Conservation (phyloP, 306 rosid genomes). For the Prunus padus region DNA sequence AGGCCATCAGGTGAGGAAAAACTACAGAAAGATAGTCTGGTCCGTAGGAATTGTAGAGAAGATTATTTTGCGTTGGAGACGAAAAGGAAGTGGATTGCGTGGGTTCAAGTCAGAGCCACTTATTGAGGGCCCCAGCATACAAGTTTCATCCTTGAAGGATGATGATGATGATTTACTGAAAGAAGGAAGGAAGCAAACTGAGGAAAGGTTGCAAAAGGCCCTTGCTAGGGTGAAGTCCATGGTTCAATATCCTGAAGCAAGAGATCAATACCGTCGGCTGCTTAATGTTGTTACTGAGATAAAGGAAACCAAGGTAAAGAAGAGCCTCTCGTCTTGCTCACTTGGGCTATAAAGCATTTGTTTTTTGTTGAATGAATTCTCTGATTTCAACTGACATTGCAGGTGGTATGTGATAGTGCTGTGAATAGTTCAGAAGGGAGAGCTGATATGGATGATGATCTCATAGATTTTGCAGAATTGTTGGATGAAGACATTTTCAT, state of each 20-base stretch:
- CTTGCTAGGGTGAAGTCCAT: conserved; percentile 89
- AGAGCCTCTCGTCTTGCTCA: not conserved
- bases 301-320: conserved; percentile 67
- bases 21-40: conserved; percentile 60
- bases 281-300: conserved; percentile 63
- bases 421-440: conserved; percentile 36
- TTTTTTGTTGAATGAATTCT: not conserved
- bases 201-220: conserved; percentile 78
- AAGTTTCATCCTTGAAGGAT: conserved; percentile 42
- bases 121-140: conserved; percentile 38
- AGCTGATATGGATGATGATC: conserved; percentile 34
- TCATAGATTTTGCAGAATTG: conserved; percentile 53
- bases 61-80: conserved; percentile 79
- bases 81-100: conserved; percentile 84
- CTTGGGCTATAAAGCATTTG: not conserved
- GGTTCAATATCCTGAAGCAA: conserved; percentile 88
- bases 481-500: conserved; percentile 54
- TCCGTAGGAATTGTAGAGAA: conserved; percentile 86
- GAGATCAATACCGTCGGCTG: conserved; percentile 79
- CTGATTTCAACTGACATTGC: conserved; percentile 17
- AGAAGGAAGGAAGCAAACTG: conserved; percentile 82
- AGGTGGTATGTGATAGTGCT: conserved; percentile 43
- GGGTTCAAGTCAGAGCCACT: conserved; percentile 68
- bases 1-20: conserved; percentile 90
- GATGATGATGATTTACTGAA: conserved; percentile 70